A percentile compares a stretch with the other conserved stretches of the same genome.
These are phyloP conservation scores for Salvia rosmarinus DNA, from an alignment of 257 asterid species.

Conservation along the genomic window DNA sequence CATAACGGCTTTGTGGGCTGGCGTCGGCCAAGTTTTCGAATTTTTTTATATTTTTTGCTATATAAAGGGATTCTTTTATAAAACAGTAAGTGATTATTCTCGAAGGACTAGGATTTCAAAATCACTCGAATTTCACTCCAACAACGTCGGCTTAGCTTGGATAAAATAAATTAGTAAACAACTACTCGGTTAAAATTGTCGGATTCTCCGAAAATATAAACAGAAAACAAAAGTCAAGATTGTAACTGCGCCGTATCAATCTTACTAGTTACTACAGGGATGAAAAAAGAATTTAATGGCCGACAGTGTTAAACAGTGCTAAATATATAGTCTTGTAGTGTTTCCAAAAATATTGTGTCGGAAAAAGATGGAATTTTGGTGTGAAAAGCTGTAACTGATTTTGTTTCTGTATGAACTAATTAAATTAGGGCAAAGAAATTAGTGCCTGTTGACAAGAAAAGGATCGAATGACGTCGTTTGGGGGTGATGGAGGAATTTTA, in stretches of 20 bases:
- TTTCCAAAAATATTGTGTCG: no score
- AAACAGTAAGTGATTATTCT: conserved; percentile 1
- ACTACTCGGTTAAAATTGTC: neutral
- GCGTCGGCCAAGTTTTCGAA: conserved; percentile 39
- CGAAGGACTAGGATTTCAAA: conserved; percentile 31
- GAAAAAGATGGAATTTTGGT: neutral
- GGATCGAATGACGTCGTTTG: conserved; percentile 18
- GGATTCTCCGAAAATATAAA: neutral
- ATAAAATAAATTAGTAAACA: neutral
- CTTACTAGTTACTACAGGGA: neutral
- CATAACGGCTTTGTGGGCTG: conserved; percentile 55
- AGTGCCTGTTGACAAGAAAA: neutral
- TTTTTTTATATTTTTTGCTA: conserved; percentile 29
- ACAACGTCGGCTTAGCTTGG: neutral
- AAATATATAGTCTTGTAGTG: no score
- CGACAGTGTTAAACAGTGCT: neutral
- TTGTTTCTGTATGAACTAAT: no score
- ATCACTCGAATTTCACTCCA: conserved; percentile 17
- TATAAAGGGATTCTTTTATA: neutral
- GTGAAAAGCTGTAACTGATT: neutral
- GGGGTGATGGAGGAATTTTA: conserved; percentile 25
- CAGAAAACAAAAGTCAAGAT: neutral
- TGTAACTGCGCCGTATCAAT: neutral
- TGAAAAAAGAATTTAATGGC: neutral
- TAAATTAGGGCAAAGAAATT: neutral